Base-by-base conservation (phyloP, 225 moss, liverwort and hornwort species). In the Pseudoscleropodium purum region DNA sequence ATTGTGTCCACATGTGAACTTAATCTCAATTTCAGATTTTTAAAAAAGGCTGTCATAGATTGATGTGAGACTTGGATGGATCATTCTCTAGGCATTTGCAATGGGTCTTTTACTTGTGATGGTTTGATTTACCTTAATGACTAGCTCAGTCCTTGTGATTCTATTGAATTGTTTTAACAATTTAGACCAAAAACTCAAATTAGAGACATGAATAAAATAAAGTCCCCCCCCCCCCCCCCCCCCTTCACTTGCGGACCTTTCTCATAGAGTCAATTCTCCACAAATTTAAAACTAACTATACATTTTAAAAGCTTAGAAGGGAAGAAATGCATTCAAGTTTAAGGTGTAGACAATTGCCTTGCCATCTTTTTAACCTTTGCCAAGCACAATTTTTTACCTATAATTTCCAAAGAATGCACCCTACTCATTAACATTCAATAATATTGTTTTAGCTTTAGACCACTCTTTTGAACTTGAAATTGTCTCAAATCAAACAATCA, bases 41-140 rank as follows among this genome's bases (percentile, higher is more conserved):
- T 2, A 11, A 69, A 21, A 7, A 13, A 4, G 2, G 43, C 0
- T 41, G 0, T 27, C 17, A 43, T 10, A 1, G 10, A 0, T 73
- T 15, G 9, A 10, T 43, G 15, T 41, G 2, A 72, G 27, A 16
- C 3, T 72, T 72, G 1, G 23, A 41, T 72, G 9, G 26, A 0
- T 41, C 13, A 15, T 26, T 72, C 15, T 2, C 4, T 72, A 43
- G 2, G 9, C 24, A 59, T 59, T 59, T 59, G 59, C 26, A 2
- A 72, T 72, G 14, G 5, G 15, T 15, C 4, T 34, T 65, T 66
- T 69, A n/a, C 7, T 0, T 36, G 1, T 41, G 3, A 72, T 72
- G 8, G 5, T 1, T 3, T 72, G 13, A 4, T 26, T 72, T 72
- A 26, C 8, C 7, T 14, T 41, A 25, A 43, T 73, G 3, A 27